Percentiles rank a stretch among this genome's conserved stretches.
Conservation (phyloP, 768 basidiomycete genomes). For the Candolleomyces efflorescens region DNA sequence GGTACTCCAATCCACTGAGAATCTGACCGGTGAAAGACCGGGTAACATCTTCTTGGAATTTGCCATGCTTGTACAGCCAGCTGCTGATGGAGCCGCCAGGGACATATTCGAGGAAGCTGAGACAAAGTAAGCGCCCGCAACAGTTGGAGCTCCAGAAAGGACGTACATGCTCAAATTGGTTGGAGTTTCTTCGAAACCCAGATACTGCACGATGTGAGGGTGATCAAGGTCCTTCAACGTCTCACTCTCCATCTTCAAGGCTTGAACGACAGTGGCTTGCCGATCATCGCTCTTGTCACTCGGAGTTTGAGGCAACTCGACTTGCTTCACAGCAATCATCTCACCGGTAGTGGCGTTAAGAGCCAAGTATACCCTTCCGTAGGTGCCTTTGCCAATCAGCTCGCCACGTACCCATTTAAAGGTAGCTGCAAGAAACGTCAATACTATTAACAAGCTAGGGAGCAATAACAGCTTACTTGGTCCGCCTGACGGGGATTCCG, state of each 20-base stretch:
- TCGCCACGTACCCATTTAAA: slow-evolving; percentile 99
- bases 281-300: slow-evolving; percentile 89
- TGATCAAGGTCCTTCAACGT: slow-evolving; percentile 96
- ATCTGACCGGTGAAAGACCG: slow-evolving; percentile 93
- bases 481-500: slow-evolving; percentile 60
- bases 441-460: background rate
- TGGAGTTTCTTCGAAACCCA: slow-evolving; percentile 90
- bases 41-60: slow-evolving; percentile 88
- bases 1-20: slow-evolving; percentile 78
- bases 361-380: slow-evolving; percentile 94
- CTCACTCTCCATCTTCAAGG: slow-evolving; percentile 92
- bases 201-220: slow-evolving; percentile 95
- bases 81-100: slow-evolving; percentile 95
- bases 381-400: slow-evolving; percentile 95
- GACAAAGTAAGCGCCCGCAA: background rate
- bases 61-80: slow-evolving; percentile 86
- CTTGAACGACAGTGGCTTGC: slow-evolving; percentile 82
- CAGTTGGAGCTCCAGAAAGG: slow-evolving; percentile 21
- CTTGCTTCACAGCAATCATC: slow-evolving; percentile 99
- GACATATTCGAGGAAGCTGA: slow-evolving; percentile 96
- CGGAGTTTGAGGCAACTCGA: slow-evolving; percentile 87
- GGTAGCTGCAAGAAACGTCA: slow-evolving; percentile 48
- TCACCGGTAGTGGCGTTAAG: slow-evolving; percentile 95
- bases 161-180: slow-evolving; percentile 89
- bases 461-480: slow-evolving; percentile 49